These are phyloP conservation scores for Nannochloropsis granulata DNA, from an alignment of 108 stramenopile genomes.

Conservation along the genomic window DNA sequence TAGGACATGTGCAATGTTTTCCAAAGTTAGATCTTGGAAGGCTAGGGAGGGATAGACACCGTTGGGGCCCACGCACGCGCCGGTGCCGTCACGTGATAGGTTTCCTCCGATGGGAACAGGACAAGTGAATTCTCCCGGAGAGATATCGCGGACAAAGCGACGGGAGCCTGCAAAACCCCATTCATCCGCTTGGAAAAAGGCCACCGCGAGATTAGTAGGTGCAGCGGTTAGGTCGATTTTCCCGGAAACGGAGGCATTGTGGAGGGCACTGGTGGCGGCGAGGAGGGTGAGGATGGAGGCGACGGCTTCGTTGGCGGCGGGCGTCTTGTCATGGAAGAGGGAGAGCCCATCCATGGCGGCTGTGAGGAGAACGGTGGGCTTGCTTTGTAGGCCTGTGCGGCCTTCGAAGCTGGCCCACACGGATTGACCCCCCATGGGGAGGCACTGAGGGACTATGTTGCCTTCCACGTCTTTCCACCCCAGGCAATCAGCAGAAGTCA, in stretches of 20 bases:
- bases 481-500: slow-evolving; percentile 13
- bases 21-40: background rate
- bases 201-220: background rate
- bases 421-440: slow-evolving; percentile 26
- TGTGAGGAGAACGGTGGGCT: background rate
- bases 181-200: background rate
- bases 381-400: background rate
- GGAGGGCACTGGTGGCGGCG: background rate
- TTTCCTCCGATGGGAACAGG: background rate
- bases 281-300: background rate
- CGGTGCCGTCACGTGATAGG: background rate
- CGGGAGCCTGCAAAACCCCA: background rate
- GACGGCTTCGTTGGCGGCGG: background rate
- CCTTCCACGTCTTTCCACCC: slow-evolving; percentile 23
- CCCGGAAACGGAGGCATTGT: background rate
- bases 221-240: background rate
- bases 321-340: background rate
- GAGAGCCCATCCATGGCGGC: background rate
- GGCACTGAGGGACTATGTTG: slow-evolving; percentile 24
- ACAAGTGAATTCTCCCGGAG: background rate
- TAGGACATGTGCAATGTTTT: background rate
- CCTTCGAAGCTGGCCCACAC: background rate
- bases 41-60: background rate
- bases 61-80: background rate
- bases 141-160: background rate